Percentiles rank a stretch among this genome's conserved stretches.
Evolutionary conservation across 257 asterid species (phyloP).

Genomic region (Vinca minor): DNA sequence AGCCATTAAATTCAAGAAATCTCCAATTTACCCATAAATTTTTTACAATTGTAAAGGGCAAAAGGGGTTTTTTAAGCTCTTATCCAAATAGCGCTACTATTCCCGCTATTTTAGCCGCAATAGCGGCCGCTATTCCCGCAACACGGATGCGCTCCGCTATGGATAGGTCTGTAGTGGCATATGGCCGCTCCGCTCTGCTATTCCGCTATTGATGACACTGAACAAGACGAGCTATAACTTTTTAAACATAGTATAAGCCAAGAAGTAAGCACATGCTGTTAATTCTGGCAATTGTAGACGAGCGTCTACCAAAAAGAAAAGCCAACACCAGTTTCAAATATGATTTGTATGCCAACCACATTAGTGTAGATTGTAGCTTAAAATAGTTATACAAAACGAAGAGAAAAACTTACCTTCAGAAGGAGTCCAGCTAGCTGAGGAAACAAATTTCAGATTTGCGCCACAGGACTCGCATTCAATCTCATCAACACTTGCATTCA

Average conservation of each 20-base stretch:
- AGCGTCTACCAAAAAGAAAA: background rate
- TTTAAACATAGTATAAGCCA: background rate
- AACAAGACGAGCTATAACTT: background rate
- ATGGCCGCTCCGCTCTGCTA: too few relatives aligned
- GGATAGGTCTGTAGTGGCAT: too few relatives aligned
- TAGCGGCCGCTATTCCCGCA: too few relatives aligned
- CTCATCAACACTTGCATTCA: constrained; percentile 70
- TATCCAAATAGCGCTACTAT: too few relatives aligned
- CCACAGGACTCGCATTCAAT: constrained; percentile 96
- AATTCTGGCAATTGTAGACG: background rate
- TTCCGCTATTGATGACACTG: too few relatives aligned
- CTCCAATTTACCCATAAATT: too few relatives aligned
- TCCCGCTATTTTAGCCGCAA: too few relatives aligned
- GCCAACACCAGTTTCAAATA: background rate
- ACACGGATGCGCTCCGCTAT: too few relatives aligned
- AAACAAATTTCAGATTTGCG: constrained; percentile 52
- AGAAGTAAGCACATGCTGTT: background rate
- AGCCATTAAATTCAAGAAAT: too few relatives aligned
- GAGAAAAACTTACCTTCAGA: constrained; percentile 60
- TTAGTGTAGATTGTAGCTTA: background rate
- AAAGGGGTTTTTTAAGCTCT: too few relatives aligned
- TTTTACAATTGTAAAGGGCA: too few relatives aligned
- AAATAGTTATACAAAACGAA: background rate
- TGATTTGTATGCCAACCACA: background rate
- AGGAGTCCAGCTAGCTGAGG: constrained; percentile 60